Base-by-base conservation (phyloP, 768 basidiomycete species). In the Hypholoma fasciculare region DNA sequence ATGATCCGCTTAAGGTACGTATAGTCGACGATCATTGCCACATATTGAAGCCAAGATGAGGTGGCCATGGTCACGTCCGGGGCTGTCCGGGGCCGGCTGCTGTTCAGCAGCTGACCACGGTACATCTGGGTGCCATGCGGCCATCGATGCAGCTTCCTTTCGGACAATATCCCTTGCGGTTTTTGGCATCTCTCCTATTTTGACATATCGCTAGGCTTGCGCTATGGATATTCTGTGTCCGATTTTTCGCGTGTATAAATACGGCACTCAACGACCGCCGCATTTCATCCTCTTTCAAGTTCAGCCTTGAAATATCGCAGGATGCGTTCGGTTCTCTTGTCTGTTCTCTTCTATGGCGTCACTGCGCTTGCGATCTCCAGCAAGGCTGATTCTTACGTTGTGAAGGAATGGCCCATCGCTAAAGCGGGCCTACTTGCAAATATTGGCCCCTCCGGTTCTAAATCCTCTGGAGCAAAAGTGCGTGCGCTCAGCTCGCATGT, bases 351-450 rank as follows among this genome's bases (percentile, higher is more conserved):
- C 44, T 60, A 69, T 20, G 68, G 63, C 46, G 57, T 63, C 20
- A 55, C 61, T 36, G 67, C 64, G 11, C 70, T 61, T 61, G 70
- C 61, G 59, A 65, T 54, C 44, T 63, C 54, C 40, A 23, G 23
- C 23, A 52, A 65, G 38, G 82, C 81, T 38, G 80, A 85, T 63
- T 63, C 72, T 14, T 91, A 87, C 66, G 67, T 85, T 57, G 65
- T 71, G 0, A 73, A 72, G 9, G 82, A 90, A 69, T 78, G 76
- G 0, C 81, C 84, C 34, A 78, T 88, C 63, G 87, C 89, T 7
- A 80, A 86, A 64, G 81, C 81, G 0, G 83, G 84, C 5, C 49
- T 91, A n/a, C 80, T 91, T 14, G 88, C 87, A 13, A 91, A 92
- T 70, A 88, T 91, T 57, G 89, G 89, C 1, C 72, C 87, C 1